These are phyloP conservation scores for Hypericum perforatum DNA, from an alignment of 345 rosid species.

Conservation along the genomic window DNA sequence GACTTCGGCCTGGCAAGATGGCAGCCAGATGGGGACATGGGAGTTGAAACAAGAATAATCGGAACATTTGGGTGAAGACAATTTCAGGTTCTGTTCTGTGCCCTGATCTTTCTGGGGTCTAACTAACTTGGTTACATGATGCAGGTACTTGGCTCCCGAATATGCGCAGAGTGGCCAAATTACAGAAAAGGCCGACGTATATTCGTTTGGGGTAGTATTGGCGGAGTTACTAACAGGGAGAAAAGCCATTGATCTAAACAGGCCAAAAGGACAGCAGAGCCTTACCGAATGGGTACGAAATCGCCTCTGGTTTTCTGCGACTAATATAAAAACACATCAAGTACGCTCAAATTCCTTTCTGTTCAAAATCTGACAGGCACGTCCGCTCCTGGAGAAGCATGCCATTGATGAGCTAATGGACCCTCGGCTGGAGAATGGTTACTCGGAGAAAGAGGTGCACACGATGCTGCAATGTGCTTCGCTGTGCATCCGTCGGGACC, in stretches of 20 bases:
- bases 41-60: background rate
- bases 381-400: constrained; percentile 18
- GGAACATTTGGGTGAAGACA: background rate
- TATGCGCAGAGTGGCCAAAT: background rate
- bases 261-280: constrained; percentile 1
- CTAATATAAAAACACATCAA: background rate
- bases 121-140: background rate
- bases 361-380: constrained; percentile 13
- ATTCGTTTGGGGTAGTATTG: constrained; percentile 2
- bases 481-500: constrained; percentile 16
- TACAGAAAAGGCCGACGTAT: background rate
- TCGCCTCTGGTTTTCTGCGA: too few species aligned
- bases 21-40: background rate
- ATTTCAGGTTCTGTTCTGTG: background rate
- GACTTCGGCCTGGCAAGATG: constrained; percentile 1
- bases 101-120: background rate
- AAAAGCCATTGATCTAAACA: background rate
- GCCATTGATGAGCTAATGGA: constrained; percentile 16
- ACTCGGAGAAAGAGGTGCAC: constrained; percentile 10
- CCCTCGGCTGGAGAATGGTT: constrained; percentile 11
- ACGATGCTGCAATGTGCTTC: constrained; percentile 21
- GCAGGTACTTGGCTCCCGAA: constrained; percentile 3
- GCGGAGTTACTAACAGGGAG: background rate
- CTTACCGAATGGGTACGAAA: constrained; percentile 1
- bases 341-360: background rate